These are phyloP conservation scores for Calonectria honghensis DNA, from an alignment of 2,329 filamentous ascomycete species.

Conservation along the genomic window DNA sequence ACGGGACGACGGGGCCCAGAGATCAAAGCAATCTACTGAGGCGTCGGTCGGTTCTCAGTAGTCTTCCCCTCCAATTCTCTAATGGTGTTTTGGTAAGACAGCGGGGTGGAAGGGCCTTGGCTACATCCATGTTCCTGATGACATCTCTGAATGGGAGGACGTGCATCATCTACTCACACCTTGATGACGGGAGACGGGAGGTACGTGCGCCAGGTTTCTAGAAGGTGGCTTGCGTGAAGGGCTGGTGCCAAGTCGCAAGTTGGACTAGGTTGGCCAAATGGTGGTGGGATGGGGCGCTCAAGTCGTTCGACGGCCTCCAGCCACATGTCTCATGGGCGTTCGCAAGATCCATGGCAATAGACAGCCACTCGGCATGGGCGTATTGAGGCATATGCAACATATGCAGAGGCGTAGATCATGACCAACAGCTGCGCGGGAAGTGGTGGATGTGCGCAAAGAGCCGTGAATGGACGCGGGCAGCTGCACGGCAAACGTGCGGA, in stretches of 20 bases:
- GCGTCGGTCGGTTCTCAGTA: slow-evolving; percentile 17
- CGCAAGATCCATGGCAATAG: slow-evolving; percentile 40
- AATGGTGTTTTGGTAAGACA: background rate
- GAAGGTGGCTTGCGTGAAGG: slow-evolving; percentile 39
- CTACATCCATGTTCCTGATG: slow-evolving; percentile 30
- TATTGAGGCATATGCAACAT: slow-evolving; percentile 39
- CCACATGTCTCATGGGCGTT: slow-evolving; percentile 39
- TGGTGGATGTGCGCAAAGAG: slow-evolving; percentile 30
- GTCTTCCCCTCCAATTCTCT: background rate
- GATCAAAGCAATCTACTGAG: slow-evolving; percentile 11
- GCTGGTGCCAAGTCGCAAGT: slow-evolving; percentile 30
- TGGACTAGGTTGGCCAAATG: slow-evolving; percentile 30
- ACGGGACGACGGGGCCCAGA: slow-evolving; percentile 48
- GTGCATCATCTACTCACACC: slow-evolving; percentile 39
- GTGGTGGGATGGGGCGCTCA: slow-evolving; percentile 16
- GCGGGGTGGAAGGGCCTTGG: slow-evolving; percentile 6
- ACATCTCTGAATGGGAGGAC: slow-evolving; percentile 33
- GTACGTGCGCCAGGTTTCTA: slow-evolving; percentile 48
- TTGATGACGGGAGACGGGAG: slow-evolving; percentile 30
- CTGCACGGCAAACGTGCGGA: slow-evolving; percentile 33
- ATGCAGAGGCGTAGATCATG: slow-evolving; percentile 29
- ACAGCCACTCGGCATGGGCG: slow-evolving; percentile 26
- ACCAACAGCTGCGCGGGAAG: slow-evolving; percentile 31
- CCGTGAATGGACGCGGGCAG: slow-evolving; percentile 18
- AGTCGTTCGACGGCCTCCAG: slow-evolving; percentile 39